Evolutionary conservation across 768 basidiomycete species (phyloP).

Genomic region (Psilocybe sp.): DNA sequence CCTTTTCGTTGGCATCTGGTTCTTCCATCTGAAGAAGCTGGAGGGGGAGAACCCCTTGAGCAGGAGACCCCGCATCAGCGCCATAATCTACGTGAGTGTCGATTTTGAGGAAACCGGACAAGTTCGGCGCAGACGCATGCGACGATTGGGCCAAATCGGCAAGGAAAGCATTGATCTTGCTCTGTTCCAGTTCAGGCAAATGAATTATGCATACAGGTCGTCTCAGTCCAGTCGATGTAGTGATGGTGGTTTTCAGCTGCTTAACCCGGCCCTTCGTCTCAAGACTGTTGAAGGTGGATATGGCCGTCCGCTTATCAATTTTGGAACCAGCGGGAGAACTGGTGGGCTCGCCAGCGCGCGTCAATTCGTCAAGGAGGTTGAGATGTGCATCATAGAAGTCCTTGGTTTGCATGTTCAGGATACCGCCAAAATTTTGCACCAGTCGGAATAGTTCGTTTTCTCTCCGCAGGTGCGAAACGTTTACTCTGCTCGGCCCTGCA

Average conservation of each 20-base stretch:
- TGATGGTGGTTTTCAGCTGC: slow-evolving; percentile 62
- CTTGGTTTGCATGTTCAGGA: slow-evolving; percentile 61
- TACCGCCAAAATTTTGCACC: slow-evolving; percentile 64
- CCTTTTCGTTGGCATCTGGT: slow-evolving; percentile 35
- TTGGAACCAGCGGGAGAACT: slow-evolving; percentile 68
- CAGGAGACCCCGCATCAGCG: slow-evolving; percentile 29
- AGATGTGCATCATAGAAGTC: slow-evolving; percentile 70
- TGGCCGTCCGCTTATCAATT: slow-evolving; percentile 73
- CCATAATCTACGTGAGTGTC: slow-evolving; percentile 58
- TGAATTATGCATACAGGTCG: slow-evolving; percentile 64
- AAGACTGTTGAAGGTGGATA: slow-evolving; percentile 54
- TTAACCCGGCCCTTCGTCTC: slow-evolving; percentile 68
- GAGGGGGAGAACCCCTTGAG: slow-evolving; percentile 35
- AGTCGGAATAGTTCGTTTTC: slow-evolving; percentile 77
- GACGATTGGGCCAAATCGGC: slow-evolving; percentile 42
- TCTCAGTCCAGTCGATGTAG: slow-evolving; percentile 54
- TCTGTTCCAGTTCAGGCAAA: slow-evolving; percentile 55
- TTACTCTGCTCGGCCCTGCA: slow-evolving; percentile 34
- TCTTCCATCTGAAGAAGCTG: slow-evolving; percentile 47
- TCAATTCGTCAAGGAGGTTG: slow-evolving; percentile 55
- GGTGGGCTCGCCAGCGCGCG: slow-evolving; percentile 60
- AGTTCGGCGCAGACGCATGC: slow-evolving; percentile 31
- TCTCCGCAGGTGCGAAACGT: slow-evolving; percentile 74
- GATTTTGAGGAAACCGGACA: slow-evolving; percentile 43
- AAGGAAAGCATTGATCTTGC: slow-evolving; percentile 57